phyloP scores from a whole-genome alignment of 1,139 yeast genomes.

The Meyerozyma sp. region DNA sequence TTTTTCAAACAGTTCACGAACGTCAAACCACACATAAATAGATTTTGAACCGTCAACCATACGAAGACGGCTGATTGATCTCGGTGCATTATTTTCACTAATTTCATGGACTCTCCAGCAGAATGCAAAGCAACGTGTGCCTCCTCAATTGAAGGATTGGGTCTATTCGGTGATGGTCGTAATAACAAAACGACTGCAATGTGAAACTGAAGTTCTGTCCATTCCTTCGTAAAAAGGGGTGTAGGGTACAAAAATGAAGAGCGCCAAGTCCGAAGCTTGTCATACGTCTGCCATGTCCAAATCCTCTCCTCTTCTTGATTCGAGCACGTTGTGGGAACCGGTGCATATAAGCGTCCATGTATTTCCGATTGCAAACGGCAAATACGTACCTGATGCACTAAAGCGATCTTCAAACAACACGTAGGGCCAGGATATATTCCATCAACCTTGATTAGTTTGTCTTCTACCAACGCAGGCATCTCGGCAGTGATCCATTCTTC shows the following conservation, averaged over 20 bases:
- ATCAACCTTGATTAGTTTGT: background rate
- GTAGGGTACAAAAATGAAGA: background rate
- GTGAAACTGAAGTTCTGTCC: slow-evolving; percentile 2
- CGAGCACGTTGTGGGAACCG: background rate
- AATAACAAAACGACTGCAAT: slow-evolving; percentile 1
- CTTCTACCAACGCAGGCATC: background rate
- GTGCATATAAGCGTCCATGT: background rate
- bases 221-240: slow-evolving; percentile 1
- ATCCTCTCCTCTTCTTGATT: background rate
- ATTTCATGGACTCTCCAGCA: slow-evolving; percentile 2
- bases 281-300: slow-evolving; percentile 2
- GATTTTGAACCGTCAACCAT: slow-evolving; percentile 2
- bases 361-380: slow-evolving; percentile 1
- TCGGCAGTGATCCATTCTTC: slow-evolving; percentile 1
- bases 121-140: slow-evolving; percentile 2
- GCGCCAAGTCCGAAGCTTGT: slow-evolving; percentile 2
- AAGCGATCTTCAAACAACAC: slow-evolving; percentile 1
- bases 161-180: slow-evolving; percentile 1
- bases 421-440: slow-evolving; percentile 1
- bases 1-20: background rate
- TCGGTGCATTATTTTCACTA: background rate
- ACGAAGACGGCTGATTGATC: slow-evolving; percentile 1
- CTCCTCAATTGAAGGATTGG: slow-evolving; percentile 1
- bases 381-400: background rate
- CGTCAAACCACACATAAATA: slow-evolving; percentile 2